phyloP scores from a whole-genome alignment of 495 filamentous ascomycete species.

The Penicillium crystallinum region DNA sequence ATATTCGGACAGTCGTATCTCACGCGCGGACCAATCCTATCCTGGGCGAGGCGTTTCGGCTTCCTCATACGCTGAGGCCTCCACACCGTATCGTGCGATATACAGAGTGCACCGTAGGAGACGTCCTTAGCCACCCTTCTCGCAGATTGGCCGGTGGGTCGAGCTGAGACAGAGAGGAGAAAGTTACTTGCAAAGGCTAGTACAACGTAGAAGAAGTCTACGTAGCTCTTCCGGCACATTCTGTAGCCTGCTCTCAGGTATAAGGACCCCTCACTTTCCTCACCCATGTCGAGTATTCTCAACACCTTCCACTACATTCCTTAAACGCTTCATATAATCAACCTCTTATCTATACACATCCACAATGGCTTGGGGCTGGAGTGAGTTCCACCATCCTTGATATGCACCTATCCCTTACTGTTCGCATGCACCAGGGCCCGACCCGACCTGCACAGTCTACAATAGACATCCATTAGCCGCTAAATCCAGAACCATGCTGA shows the following conservation, averaged over 20 bases:
- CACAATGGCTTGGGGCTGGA: slow-evolving; percentile 37
- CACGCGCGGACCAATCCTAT: slow-evolving; percentile 13
- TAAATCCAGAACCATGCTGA: slow-evolving; percentile 3
- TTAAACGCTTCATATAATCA: slow-evolving; percentile 3
- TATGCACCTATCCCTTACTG: background rate
- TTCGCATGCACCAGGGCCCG: slow-evolving; percentile 1
- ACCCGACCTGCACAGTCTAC: slow-evolving; percentile 5
- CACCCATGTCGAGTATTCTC: background rate
- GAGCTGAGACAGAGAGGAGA: slow-evolving; percentile 14
- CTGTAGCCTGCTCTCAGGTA: slow-evolving; percentile 11
- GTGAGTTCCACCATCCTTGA: slow-evolving; percentile 19
- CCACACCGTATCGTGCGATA: slow-evolving; percentile 1
- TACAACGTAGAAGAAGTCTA: slow-evolving; percentile 1
- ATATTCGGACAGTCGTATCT: background rate
- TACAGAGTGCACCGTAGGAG: slow-evolving; percentile 1
- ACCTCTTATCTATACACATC: slow-evolving; percentile 9
- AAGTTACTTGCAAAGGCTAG: slow-evolving; percentile 5
- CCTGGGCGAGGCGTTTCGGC: slow-evolving; percentile 1
- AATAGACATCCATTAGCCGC: background rate
- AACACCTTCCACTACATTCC: background rate
- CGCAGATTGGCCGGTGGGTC: slow-evolving; percentile 11
- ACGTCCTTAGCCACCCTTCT: slow-evolving; percentile 15
- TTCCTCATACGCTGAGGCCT: background rate
- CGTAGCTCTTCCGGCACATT: slow-evolving; percentile 18
- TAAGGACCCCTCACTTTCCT: slow-evolving; percentile 14